phyloP scores from a whole-genome alignment of 345 rosid genomes.

The Euphorbia lathyris region DNA sequence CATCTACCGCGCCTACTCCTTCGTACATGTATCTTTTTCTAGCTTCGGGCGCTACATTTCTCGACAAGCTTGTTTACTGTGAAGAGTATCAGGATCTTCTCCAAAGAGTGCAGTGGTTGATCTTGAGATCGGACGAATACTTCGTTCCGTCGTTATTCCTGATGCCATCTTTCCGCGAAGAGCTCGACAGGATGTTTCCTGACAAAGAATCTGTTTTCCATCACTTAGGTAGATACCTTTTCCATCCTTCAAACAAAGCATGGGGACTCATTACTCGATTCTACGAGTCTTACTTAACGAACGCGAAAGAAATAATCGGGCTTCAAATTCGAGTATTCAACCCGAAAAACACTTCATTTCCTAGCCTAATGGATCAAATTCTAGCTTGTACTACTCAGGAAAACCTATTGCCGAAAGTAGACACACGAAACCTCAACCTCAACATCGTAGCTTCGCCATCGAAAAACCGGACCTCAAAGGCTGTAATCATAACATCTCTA shows the following conservation, averaged over 20 bases:
- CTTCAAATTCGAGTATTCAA: conserved; percentile 19
- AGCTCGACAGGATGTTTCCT: conserved; percentile 20
- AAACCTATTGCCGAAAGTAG: conserved; percentile 11
- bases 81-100: conserved; percentile 7
- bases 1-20: not conserved
- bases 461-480: conserved; percentile 12
- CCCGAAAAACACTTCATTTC: not conserved
- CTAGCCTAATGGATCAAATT: conserved; percentile 14
- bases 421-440: not conserved
- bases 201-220: conserved; percentile 22
- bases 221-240: conserved; percentile 19
- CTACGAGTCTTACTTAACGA: conserved; percentile 13
- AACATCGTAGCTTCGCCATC: not conserved
- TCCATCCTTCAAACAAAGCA: conserved; percentile 19
- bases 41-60: not conserved
- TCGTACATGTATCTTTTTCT: not conserved
- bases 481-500: conserved; percentile 15
- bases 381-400: conserved; percentile 10
- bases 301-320: conserved; percentile 21
- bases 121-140: conserved; percentile 15
- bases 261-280: conserved; percentile 24
- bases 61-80: conserved; percentile 9
- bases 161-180: conserved; percentile 7
- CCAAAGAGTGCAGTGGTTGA: conserved; percentile 17
- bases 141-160: conserved; percentile 15